Evolutionary conservation across 441 rosid genomes (phyloP), one percentile per base, ranked within the genome.

Genomic region (Syzygium malaccense): DNA sequence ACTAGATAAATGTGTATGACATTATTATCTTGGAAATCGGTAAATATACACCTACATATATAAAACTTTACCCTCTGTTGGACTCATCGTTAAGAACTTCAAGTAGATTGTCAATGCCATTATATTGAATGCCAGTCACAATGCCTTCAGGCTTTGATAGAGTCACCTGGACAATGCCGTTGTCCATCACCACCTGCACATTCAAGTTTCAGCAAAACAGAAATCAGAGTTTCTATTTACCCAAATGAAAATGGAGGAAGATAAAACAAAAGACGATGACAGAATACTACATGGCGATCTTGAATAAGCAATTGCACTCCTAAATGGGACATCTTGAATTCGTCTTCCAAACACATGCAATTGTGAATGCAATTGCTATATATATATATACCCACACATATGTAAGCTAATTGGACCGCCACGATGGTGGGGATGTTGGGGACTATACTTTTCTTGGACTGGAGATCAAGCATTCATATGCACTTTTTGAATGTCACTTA

Each of bases 241-340:
- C 51, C 83, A 23, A 8, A 33, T 8, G 41, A 56, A 51, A 30
- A 32, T 26, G 57, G 64, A 85, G 56, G 26, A 23, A 75, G 62
- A 7, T 32, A 66, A 33, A 37, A 28, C 58, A 86, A 85, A 56
- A 10, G 57, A 30, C 9, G 13, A 33, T 14, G 68, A 58, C 78
- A 32, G 20, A 33, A 48, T 84, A 20, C 54, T 94, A 96, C 98
- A 95, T 97, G 96, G 71, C 86, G 92, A 88, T 95, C 98, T 78
- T 93, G 92, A 90, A 93, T 89, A 12, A 78, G 91, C 87, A 97
- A 92, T 54, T 91, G 91, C 88, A 95, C 94, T 41, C 92, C 96
- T 58, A 18, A 75, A 85, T 88, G 85, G 33, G 97, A 78, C 97
- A 93, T 94, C 89, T 80, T 88, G 33, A 48, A 25, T 54, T 49